Evolutionary conservation across 306 rosid genomes (phyloP), one percentile per base, ranked within the genome.

Genomic region (Prosopis cineraria): DNA sequence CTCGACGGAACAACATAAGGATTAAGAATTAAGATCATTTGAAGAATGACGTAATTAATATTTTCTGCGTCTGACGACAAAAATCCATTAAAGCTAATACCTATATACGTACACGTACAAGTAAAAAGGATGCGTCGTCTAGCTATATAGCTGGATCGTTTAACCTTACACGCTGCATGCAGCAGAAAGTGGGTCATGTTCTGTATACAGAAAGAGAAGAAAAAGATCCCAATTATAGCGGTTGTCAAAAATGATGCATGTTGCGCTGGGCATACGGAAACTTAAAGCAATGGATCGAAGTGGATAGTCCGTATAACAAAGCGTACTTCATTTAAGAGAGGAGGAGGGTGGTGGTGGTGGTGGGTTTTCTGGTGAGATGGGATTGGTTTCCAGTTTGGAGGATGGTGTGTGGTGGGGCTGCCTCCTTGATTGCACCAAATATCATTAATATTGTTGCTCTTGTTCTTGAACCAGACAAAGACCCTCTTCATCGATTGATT

Each of bases 321-420:
- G 33, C 65, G 10, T 43, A 78, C 48, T 79, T 88, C 84, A 78
- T 84, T 80, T 24, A 76, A 76, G 78, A n/a, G 71, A 40, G 67
- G 59, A 19, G 30, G 62, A 1, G 1, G 0, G 7, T 0, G 1
- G 36, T 40, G 12, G 44, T 70, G 67, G 75, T 68, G 17, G 39
- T 8, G 75, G 78, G 83, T 56, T 69, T 79, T 58, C 39, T 80
- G 69, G 20, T 47, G n/a, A 62, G 65, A 68, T 73, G 43, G 59
- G 77, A 43, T 40, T 45, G 79, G 64, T 30, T 77, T 60, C n/a
- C 19, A 1, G 70, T 34, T 63, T 34, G 43, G 82, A 9, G 34
- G 34, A 56, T 25, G 1, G 29, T 55, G 30, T n/a, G 22, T 34
- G 33, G 53, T 55, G 58, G 65, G 7, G 69, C 36, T 14, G 56